phyloP scores from a whole-genome alignment of 305 asterid genomes.

The Fraxinus velutina region DNA sequence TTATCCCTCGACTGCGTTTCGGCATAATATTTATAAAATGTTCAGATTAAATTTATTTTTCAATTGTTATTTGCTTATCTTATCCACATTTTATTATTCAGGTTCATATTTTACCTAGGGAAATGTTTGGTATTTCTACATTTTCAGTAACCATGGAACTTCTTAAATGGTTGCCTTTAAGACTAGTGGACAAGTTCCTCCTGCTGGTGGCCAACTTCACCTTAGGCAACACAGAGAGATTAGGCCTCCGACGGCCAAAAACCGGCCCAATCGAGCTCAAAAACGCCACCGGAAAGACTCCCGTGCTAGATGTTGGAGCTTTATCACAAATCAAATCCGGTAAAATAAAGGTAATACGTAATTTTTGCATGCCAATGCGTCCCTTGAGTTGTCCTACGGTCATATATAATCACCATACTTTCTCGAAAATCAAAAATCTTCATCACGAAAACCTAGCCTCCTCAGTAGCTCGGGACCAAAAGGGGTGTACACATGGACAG shows the following conservation, averaged over 20 bases:
- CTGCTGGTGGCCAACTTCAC: constrained; percentile 47
- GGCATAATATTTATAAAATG: not conserved
- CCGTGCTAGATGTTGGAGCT: constrained; percentile 89
- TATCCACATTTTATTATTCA: constrained; percentile 20
- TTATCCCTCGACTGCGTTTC: not conserved
- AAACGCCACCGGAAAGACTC: constrained; percentile 85
- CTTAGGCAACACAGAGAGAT: constrained; percentile 53
- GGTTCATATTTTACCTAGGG: constrained; percentile 87
- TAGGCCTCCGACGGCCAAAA: constrained; percentile 82
- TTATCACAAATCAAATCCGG: constrained; percentile 60
- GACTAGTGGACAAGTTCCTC: constrained; percentile 66
- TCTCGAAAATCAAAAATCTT: not conserved
- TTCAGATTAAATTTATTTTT: not conserved
- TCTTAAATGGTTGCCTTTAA: constrained; percentile 69
- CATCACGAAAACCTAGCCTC: not conserved
- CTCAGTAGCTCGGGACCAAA: not conserved
- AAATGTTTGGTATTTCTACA: constrained; percentile 76
- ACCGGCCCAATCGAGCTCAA: constrained; percentile 88
- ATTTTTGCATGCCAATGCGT: not conserved
- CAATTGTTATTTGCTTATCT: not conserved
- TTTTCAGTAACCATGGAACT: constrained; percentile 66
- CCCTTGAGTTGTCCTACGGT: not conserved
- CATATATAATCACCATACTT: not conserved
- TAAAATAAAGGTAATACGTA: constrained; percentile 54
- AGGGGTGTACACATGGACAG: not conserved